These are phyloP conservation scores for Pyrenochaeta sp. DNA, from an alignment of 2,329 filamentous ascomycete species.

Conservation along the genomic window DNA sequence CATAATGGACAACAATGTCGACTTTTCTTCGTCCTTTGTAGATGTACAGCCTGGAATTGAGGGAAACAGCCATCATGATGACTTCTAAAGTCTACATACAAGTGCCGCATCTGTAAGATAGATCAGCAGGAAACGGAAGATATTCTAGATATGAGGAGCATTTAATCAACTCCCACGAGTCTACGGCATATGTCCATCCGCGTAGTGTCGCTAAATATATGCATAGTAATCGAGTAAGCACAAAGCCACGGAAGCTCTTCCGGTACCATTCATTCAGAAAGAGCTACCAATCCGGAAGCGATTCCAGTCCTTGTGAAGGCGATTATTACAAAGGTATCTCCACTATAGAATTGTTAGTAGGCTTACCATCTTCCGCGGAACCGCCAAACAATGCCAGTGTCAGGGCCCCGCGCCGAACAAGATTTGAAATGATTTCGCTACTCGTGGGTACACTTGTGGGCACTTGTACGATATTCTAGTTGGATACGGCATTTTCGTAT, in stretches of 20 bases:
- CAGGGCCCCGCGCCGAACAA: conserved; percentile 5
- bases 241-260: conserved; percentile 12
- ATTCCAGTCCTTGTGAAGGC: background rate
- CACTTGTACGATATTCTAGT: background rate
- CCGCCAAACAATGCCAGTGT: conserved; percentile 6
- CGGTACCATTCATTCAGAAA: conserved; percentile 3
- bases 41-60: background rate
- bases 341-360: background rate
- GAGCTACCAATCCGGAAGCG: conserved; percentile 8
- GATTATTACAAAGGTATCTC: background rate
- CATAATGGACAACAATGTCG: conserved; percentile 13
- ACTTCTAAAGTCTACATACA: conserved; percentile 3
- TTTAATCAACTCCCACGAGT: too few relatives aligned
- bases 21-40: background rate
- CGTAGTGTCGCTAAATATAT: background rate
- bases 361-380: conserved; percentile 11
- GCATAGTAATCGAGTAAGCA: conserved; percentile 6
- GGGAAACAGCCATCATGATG: background rate
- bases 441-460: background rate
- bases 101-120: conserved; percentile 6
- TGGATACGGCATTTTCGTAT: conserved; percentile 1
- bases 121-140: conserved; percentile 1
- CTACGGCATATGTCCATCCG: too few relatives aligned
- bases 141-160: too few relatives aligned
- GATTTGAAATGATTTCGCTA: conserved; percentile 11